Conservation (phyloP, 352 stramenopile genomes). For the Sclerospora graminicola region DNA sequence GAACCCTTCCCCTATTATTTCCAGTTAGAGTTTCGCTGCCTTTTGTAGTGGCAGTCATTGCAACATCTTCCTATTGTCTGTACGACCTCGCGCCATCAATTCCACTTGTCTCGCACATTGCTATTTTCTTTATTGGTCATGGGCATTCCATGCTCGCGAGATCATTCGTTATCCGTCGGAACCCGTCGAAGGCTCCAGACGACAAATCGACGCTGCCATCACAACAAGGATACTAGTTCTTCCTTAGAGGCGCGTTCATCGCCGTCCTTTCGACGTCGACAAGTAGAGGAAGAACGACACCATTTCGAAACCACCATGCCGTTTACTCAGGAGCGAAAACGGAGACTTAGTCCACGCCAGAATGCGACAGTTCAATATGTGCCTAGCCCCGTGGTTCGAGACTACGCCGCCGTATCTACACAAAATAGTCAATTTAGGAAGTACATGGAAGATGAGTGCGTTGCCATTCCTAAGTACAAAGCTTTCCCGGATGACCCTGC, state of each 20-base stretch:
- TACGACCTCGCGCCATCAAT: slow-evolving; percentile 10
- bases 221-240: slow-evolving; percentile 15
- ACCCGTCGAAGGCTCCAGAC: slow-evolving; percentile 9
- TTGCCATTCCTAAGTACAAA: slow-evolving; percentile 56
- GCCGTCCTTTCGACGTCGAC: slow-evolving; percentile 6
- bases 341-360: slow-evolving; percentile 6
- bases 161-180: slow-evolving; percentile 12
- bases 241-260: slow-evolving; percentile 9
- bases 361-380: slow-evolving; percentile 13
- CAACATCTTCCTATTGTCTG: neutral
- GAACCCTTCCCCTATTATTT: slow-evolving; percentile 20
- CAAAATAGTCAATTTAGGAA: slow-evolving; percentile 75
- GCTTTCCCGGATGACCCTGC: slow-evolving; percentile 47
- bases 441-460: slow-evolving; percentile 80
- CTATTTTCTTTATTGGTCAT: slow-evolving; percentile 19
- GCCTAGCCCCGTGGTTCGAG: slow-evolving; percentile 38
- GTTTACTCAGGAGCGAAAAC: slow-evolving; percentile 6
- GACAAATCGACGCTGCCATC: slow-evolving; percentile 2
- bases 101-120: slow-evolving; percentile 11
- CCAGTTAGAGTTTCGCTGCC: slow-evolving; percentile 16
- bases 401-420: slow-evolving; percentile 64
- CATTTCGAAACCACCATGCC: slow-evolving; percentile 4
- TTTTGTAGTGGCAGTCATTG: neutral
- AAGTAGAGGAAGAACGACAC: slow-evolving; percentile 4
- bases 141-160: slow-evolving; percentile 31